Evolutionary conservation across 2,329 filamentous ascomycete genomes (phyloP), one percentile per base, ranked within the genome.

Genomic region (Beauveria brongniartii): DNA sequence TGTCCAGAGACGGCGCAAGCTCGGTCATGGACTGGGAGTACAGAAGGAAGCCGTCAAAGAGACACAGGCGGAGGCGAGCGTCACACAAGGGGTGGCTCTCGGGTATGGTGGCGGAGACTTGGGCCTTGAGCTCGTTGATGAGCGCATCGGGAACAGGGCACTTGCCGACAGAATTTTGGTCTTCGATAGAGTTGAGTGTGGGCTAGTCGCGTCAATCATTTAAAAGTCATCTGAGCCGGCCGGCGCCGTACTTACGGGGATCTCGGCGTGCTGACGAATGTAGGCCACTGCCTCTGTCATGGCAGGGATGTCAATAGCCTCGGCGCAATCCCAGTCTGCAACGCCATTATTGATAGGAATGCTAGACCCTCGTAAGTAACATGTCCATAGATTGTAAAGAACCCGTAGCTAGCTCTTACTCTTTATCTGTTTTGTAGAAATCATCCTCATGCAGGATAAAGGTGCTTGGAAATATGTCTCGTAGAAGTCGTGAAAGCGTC

Each of bases 401-500:
- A 24, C 2, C 14, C 3, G 18, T 2, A 51, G 5, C 5, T 16
- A 10, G 24, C 16, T 28, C 81, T 69, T 69, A 90, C 82, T 91
- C 82, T 34, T 82, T 75, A 71, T 97, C 93, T 1, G 89, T 80
- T 65, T 85, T 86, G 77, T 96, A 99, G 72, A 97, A 99, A 74
- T 99, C 94, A 77, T 99, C 94, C 72, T 96, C 86, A 72, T 99
- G 94, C 24, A 99, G 81, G 69, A 97, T 90, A 69, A 92, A 93
- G 18, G 86, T 81, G 66, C 81, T 79, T 9, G 87, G 87, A 69
- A 97, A 92, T 65, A 96, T 87, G 70, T 90, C 86, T 62, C 91
- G 86, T 20, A 99, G 80, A 14, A 97, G 81, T 2, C 93, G 85
- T 22, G 92, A 90, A 16, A 99, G 83, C 2, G 94, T 97, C 2